Evolutionary conservation across 352 stramenopile genomes (phyloP).

Genomic region (Phytophthora kernoviae): DNA sequence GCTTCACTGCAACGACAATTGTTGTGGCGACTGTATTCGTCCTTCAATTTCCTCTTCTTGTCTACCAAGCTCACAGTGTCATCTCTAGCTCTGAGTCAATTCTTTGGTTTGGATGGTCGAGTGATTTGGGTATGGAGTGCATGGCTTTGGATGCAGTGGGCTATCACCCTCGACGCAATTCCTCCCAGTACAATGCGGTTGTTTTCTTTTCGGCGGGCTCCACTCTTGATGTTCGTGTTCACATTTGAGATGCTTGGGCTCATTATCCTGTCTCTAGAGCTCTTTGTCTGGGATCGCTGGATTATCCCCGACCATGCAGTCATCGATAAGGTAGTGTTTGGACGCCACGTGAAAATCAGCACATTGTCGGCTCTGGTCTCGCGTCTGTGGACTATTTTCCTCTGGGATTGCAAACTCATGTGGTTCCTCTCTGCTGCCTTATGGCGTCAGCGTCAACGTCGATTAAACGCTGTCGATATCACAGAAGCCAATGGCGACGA

Average conservation of each 20-base stretch:
- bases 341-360: conserved; percentile 12
- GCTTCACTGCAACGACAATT: conserved; percentile 28
- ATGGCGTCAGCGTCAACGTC: conserved; percentile 14
- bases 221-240: conserved; percentile 18
- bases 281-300: conserved; percentile 30
- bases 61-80: conserved; percentile 27
- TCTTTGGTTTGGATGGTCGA: conserved; percentile 27
- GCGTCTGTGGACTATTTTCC: conserved; percentile 27
- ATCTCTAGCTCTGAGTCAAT: conserved; percentile 19
- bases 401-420: conserved; percentile 33
- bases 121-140: conserved; percentile 18
- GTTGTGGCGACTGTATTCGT: conserved; percentile 26
- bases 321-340: conserved; percentile 13
- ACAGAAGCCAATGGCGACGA: conserved; percentile 7
- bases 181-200: conserved; percentile 21
- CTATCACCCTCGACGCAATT: conserved; percentile 35
- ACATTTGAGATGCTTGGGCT: conserved; percentile 17
- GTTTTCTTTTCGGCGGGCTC: conserved; percentile 28
- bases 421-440: conserved; percentile 23
- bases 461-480: conserved; percentile 1
- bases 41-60: conserved; percentile 38
- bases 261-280: conserved; percentile 27
- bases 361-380: conserved; percentile 23
- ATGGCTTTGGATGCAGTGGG: conserved; percentile 43
- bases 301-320: conserved; percentile 10